Evolutionary conservation across 2,329 filamentous ascomycete species (phyloP).

Genomic region (Pseudogymnoascus sp.): DNA sequence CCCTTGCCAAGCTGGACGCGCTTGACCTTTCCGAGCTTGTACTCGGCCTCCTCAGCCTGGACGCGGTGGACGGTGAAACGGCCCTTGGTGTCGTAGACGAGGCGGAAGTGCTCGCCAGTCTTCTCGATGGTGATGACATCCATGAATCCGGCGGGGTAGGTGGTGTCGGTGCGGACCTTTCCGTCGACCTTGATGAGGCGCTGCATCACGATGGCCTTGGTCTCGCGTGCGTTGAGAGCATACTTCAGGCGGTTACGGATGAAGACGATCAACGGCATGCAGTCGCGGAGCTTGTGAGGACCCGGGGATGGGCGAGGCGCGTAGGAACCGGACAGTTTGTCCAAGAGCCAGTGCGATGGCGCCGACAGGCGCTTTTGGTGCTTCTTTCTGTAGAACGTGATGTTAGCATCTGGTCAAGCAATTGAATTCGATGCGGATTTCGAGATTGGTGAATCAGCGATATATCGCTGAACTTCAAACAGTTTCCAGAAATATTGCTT

Average conservation of each 20-base stretch:
- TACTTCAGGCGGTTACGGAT: slow-evolving; percentile 97
- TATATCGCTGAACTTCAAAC: not conserved
- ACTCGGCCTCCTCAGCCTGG: slow-evolving; percentile 95
- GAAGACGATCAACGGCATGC: slow-evolving; percentile 98
- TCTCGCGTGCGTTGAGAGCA: slow-evolving; percentile 97
- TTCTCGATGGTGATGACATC: slow-evolving; percentile 99
- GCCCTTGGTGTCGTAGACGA: slow-evolving; percentile 99
- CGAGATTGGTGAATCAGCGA: not conserved
- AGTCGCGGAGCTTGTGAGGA: slow-evolving; percentile 99
- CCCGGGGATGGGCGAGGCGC: slow-evolving; percentile 64
- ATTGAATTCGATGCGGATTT: not conserved
- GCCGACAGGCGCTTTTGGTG: slow-evolving; percentile 99
- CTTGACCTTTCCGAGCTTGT: slow-evolving; percentile 99
- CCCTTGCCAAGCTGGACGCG: slow-evolving; percentile 98
- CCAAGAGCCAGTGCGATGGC: slow-evolving; percentile 98
- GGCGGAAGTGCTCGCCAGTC: slow-evolving; percentile 99
- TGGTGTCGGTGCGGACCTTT: slow-evolving; percentile 98
- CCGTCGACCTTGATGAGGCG: slow-evolving; percentile 98
- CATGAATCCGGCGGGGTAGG: slow-evolving; percentile 98
- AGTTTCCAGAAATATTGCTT: not conserved
- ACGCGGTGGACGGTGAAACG: slow-evolving; percentile 99
- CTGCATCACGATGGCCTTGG: slow-evolving; percentile 97
- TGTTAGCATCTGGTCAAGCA: slow-evolving; percentile 14
- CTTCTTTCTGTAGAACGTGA: slow-evolving; percentile 66
- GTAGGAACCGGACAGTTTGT: slow-evolving; percentile 95